Percentiles rank a stretch among this genome's conserved stretches.
These are phyloP conservation scores for Eimeria necatrix DNA, from an alignment of 169 alveolate species.

Conservation along the genomic window DNA sequence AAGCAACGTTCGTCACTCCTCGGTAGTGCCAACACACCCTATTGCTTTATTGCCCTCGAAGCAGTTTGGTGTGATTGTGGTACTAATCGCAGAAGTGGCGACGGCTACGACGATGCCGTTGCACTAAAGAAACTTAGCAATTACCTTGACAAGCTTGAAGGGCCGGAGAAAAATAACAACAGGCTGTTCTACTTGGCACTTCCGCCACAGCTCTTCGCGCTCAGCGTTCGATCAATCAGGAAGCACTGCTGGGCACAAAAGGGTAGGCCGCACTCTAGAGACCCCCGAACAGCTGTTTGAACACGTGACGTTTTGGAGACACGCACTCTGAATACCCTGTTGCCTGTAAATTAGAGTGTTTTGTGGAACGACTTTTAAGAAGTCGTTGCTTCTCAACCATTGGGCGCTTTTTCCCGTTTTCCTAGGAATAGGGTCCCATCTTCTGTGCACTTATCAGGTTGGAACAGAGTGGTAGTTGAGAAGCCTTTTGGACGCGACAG, in stretches of 20 bases:
- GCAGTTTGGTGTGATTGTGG: background rate
- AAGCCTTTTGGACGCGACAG: slow-evolving; percentile 87
- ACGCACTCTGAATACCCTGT: too few species aligned
- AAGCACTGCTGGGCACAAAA: slow-evolving; percentile 69
- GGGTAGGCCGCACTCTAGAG: slow-evolving; percentile 54
- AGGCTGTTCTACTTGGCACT: slow-evolving; percentile 86
- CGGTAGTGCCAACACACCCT: background rate
- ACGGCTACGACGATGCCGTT: slow-evolving; percentile 38
- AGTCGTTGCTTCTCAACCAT: too few species aligned
- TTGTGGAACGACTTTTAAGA: too few species aligned
- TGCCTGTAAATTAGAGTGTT: too few species aligned
- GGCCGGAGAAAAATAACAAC: slow-evolving; percentile 45
- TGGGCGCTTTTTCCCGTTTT: too few species aligned
- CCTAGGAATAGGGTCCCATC: too few species aligned
- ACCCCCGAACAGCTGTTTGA: background rate
- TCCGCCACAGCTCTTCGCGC: slow-evolving; percentile 85
- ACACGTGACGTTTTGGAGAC: background rate
- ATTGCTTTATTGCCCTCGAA: too few species aligned
- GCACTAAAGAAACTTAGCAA: slow-evolving; percentile 68
- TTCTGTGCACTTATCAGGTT: slow-evolving; percentile 82
- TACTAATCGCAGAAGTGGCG: slow-evolving; percentile 71
- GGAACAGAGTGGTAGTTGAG: slow-evolving; percentile 85
- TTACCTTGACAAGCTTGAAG: slow-evolving; percentile 13
- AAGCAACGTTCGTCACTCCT: background rate
- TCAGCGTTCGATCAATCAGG: slow-evolving; percentile 54